Conservation (phyloP, 225 moss, liverwort and hornwort genomes). For the Pleurozium schreberi region DNA sequence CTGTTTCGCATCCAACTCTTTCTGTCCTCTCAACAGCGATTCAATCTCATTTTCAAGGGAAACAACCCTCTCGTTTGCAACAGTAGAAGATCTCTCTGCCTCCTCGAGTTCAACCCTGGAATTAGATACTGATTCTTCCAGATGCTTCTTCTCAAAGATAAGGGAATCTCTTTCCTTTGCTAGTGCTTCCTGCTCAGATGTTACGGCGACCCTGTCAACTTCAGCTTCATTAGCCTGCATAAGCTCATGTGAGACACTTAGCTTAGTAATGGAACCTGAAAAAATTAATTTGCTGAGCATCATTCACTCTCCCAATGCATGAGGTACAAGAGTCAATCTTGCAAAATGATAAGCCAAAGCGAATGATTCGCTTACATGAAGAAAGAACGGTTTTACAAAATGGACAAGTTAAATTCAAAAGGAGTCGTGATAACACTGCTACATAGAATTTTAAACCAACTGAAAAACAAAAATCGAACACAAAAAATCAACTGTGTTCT, state of each 20-base stretch:
- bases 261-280: neutral
- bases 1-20: conserved; percentile 7
- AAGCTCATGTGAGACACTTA: neutral
- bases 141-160: neutral
- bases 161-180: conserved; percentile 4
- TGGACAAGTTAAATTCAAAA: neutral
- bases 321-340: neutral
- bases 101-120: conserved; percentile 25
- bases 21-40: neutral
- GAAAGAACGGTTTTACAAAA: neutral
- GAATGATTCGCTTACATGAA: neutral
- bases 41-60: conserved; percentile 14
- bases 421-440: neutral
- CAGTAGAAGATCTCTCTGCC: conserved; percentile 2
- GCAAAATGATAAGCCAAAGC: neutral
- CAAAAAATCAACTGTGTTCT: neutral
- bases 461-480: neutral
- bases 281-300: neutral
- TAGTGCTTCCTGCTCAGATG: conserved; percentile 12
- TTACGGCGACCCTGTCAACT: neutral
- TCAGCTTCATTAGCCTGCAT: conserved; percentile 16
- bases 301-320: neutral
- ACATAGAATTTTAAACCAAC: neutral
- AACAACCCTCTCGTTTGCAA: conserved; percentile 9
- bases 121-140: conserved; percentile 8